Evolutionary conservation across 2,329 filamentous ascomycete species (phyloP).

Genomic region (Pseudocercospora macadamiae): DNA sequence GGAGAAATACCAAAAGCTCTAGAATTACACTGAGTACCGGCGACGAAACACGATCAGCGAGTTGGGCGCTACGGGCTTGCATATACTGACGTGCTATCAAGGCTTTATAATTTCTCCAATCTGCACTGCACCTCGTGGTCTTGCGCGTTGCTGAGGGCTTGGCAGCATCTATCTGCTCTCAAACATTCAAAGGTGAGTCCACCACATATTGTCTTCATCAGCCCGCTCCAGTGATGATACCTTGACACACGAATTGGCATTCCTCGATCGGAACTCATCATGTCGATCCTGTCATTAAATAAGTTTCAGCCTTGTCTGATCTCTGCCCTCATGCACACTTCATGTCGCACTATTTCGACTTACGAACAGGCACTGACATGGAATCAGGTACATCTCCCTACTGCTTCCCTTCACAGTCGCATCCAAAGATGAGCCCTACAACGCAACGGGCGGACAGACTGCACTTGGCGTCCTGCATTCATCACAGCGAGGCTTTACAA

Average conservation of each 20-base stretch:
- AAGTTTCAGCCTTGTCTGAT: constrained; percentile 76
- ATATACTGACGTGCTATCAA: background rate
- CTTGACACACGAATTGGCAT: constrained; percentile 64
- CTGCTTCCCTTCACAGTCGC: constrained; percentile 31
- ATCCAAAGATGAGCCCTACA: constrained; percentile 64
- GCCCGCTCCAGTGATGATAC: constrained; percentile 58
- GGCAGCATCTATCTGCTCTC: background rate
- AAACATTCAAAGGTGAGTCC: constrained; percentile 3
- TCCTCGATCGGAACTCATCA: constrained; percentile 67
- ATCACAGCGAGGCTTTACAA: constrained; percentile 64
- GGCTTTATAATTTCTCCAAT: no score
- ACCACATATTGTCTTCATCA: background rate
- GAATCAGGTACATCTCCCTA: constrained; percentile 25
- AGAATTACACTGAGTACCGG: constrained; percentile 59
- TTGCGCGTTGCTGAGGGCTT: background rate
- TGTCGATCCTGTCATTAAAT: constrained; percentile 63
- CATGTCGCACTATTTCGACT: constrained; percentile 18
- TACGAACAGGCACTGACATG: constrained; percentile 37
- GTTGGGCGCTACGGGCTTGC: background rate
- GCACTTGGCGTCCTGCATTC: constrained; percentile 56
- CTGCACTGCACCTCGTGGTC: no score
- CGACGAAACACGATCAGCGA: constrained; percentile 3
- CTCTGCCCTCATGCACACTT: constrained; percentile 25
- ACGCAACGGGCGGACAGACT: constrained; percentile 72
- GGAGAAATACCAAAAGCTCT: constrained; percentile 51